A percentile compares a stretch with the other conserved stretches of the same genome.
These are phyloP conservation scores for Lasiodiplodia theobromae DNA, from an alignment of 2,329 filamentous ascomycete genomes.

Conservation along the genomic window DNA sequence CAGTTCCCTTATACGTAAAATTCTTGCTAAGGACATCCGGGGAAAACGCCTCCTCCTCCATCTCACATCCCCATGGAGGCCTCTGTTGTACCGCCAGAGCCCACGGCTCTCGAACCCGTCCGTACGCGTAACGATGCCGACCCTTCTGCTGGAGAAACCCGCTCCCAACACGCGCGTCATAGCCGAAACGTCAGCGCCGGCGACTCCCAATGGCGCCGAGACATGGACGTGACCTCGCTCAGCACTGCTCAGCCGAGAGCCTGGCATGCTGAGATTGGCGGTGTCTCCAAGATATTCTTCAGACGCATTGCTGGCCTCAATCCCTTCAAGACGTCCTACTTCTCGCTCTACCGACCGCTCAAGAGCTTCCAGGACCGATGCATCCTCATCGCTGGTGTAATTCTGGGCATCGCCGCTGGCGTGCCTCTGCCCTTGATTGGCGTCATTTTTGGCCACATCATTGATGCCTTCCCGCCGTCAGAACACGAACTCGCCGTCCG, in stretches of 20 bases:
- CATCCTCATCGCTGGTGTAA: constrained; percentile 44
- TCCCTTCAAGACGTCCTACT: constrained; percentile 57
- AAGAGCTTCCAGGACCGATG: constrained; percentile 49
- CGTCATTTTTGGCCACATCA: constrained; percentile 57
- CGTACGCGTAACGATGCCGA: constrained; percentile 18
- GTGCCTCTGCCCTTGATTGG: constrained; percentile 52
- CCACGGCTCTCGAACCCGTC: constrained; percentile 20
- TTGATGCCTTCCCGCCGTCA: constrained; percentile 58
- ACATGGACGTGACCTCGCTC: constrained; percentile 45
- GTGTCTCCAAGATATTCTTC: constrained; percentile 43
- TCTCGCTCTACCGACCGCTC: constrained; percentile 56
- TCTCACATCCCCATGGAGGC: constrained; percentile 28
- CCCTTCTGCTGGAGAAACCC: constrained; percentile 1
- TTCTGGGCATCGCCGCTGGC: constrained; percentile 49
- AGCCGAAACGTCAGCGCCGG: constrained; percentile 34
- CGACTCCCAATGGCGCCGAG: constrained; percentile 42
- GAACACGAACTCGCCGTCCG: constrained; percentile 51
- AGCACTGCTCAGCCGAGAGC: constrained; percentile 43
- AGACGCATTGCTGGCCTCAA: constrained; percentile 52
- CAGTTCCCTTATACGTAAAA: constrained; percentile 19
- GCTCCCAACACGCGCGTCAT: constrained; percentile 22
- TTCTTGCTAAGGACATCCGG: constrained; percentile 6
- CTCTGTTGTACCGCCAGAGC: constrained; percentile 25
- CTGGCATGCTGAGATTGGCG: constrained; percentile 40
- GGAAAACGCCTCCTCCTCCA: background rate